Evolutionary conservation across 108 stramenopile genomes (phyloP).

Genomic region (Nannochloropsis gaditana): DNA sequence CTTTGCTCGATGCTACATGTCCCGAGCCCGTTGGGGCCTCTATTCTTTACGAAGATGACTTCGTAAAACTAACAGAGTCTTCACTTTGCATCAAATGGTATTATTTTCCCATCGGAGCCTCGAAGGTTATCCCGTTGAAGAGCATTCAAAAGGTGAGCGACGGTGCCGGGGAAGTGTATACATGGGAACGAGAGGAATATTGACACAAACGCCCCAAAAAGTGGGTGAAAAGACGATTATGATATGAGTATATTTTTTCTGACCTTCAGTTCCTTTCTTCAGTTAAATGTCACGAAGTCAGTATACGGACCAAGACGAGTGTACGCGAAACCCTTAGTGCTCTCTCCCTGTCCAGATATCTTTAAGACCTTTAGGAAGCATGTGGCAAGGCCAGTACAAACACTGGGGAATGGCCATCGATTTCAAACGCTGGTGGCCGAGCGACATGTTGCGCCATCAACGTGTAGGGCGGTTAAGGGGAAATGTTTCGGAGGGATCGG

Average conservation of each 20-base stretch:
- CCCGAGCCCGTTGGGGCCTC: background rate
- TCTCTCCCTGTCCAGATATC: background rate
- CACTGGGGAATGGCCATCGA: background rate
- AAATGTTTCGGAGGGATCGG: background rate
- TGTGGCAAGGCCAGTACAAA: background rate
- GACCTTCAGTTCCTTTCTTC: background rate
- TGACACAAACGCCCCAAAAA: background rate
- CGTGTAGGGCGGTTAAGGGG: background rate
- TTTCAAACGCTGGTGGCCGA: background rate
- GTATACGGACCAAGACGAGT: too few relatives aligned
- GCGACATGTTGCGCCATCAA: background rate
- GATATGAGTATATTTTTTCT: background rate
- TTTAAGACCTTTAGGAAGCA: background rate
- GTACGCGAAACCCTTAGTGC: background rate
- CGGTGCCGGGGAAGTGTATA: background rate
- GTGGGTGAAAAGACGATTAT: background rate
- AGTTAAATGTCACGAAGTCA: too few relatives aligned
- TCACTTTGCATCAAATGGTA: background rate
- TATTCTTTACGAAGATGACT: background rate
- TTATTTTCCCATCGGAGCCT: background rate
- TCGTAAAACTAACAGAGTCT: background rate
- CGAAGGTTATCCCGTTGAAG: background rate
- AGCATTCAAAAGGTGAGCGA: background rate
- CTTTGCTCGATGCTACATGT: background rate
- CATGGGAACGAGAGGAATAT: background rate